These are phyloP conservation scores for Colletotrichum australisinense DNA, from an alignment of 2,329 filamentous ascomycete genomes.

Conservation along the genomic window DNA sequence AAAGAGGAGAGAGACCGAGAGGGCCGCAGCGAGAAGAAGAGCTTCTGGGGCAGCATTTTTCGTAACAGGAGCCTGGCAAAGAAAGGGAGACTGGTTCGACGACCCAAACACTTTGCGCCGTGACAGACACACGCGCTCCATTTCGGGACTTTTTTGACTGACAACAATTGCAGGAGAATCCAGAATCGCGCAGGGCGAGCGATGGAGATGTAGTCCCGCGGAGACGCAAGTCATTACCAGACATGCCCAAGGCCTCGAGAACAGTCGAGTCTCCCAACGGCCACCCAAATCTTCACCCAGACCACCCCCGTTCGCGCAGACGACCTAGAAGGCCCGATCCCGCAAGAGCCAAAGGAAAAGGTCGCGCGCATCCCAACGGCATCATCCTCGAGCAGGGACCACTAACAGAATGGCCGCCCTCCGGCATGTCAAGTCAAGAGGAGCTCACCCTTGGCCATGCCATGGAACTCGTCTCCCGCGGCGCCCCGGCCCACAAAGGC, in stretches of 20 bases:
- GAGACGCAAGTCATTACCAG: conserved; percentile 37
- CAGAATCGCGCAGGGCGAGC: conserved; percentile 45
- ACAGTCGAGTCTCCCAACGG: conserved; percentile 25
- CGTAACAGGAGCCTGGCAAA: conserved; percentile 58
- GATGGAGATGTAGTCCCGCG: conserved; percentile 46
- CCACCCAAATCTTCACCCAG: background rate
- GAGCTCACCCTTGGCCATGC: conserved; percentile 66
- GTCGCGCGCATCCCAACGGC: conserved; percentile 47
- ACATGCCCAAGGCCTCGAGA: conserved; percentile 24
- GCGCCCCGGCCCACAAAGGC: conserved; percentile 68
- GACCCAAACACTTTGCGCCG: conserved; percentile 27
- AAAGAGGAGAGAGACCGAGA: conserved; percentile 36
- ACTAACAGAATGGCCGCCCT: conserved; percentile 68
- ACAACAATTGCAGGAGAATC: conserved; percentile 44
- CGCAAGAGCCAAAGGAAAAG: conserved; percentile 52
- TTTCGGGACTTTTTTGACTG: background rate
- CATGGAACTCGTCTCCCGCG: conserved; percentile 67
- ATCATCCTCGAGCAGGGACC: conserved; percentile 45
- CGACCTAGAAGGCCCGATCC: conserved; percentile 54
- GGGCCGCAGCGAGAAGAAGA: conserved; percentile 52
- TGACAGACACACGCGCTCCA: conserved; percentile 22
- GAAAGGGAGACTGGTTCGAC: conserved; percentile 49
- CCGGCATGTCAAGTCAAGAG: conserved; percentile 58
- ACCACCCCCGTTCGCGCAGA: conserved; percentile 49
- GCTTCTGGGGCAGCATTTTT: conserved; percentile 62